Percentiles rank a stretch among this genome's conserved stretches.
These are phyloP conservation scores for Penicillium goetzii DNA, from an alignment of 495 filamentous ascomycete species.

Conservation along the genomic window DNA sequence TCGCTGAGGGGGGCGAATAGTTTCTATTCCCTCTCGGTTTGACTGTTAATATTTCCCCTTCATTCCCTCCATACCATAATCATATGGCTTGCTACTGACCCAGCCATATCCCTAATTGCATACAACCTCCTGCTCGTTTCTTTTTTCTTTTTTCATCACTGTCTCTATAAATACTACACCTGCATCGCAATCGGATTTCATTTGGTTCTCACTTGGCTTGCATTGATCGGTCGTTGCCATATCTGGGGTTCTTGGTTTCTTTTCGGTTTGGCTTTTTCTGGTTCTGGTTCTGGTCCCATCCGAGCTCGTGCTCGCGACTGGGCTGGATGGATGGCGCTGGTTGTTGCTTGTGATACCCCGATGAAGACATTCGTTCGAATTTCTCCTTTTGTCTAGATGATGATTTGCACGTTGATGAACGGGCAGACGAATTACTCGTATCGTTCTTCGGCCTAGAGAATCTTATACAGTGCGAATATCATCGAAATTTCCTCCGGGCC, in stretches of 20 bases:
- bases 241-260: neutral
- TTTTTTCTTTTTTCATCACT: neutral
- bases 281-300: neutral
- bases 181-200: constrained; percentile 10
- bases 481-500: too few species aligned
- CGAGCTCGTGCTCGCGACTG: neutral
- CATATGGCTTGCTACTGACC: constrained; percentile 8
- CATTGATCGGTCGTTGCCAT: neutral
- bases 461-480: neutral
- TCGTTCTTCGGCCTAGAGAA: neutral
- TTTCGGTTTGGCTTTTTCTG: too few species aligned
- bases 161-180: neutral
- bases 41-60: neutral
- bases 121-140: neutral
- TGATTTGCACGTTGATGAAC: neutral
- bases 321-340: constrained; percentile 6
- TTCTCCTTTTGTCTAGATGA: constrained; percentile 3
- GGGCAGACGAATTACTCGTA: neutral
- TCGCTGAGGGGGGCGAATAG: constrained; percentile 36
- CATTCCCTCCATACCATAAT: neutral
- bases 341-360: constrained; percentile 17
- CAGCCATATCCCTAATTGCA: neutral
- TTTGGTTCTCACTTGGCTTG: neutral
- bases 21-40: neutral
- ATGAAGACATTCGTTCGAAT: constrained; percentile 3